Percentiles rank a stretch among this genome's conserved stretches.
Evolutionary conservation across 805 yeast species (phyloP).

Genomic region (Spathaspora hagerdaliae): DNA sequence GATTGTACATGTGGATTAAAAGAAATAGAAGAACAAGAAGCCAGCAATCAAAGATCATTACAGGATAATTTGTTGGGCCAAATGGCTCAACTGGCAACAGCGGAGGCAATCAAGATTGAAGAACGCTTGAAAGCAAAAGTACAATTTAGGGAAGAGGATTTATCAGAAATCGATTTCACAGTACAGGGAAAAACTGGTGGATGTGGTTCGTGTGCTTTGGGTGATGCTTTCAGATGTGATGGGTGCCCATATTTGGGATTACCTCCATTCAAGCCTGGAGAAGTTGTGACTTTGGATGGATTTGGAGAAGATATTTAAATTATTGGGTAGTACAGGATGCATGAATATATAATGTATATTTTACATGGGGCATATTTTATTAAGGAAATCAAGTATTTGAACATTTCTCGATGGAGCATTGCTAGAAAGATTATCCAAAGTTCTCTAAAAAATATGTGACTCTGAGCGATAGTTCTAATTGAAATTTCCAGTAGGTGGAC

Average conservation of each 20-base stretch:
- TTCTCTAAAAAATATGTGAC: too few species aligned
- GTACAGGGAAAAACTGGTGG: conserved; percentile 97
- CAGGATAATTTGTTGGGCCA: conserved; percentile 44
- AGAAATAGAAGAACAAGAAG: conserved; percentile 76
- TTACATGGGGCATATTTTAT: too few species aligned
- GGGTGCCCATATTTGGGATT: conserved; percentile 97
- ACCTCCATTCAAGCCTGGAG: conserved; percentile 98
- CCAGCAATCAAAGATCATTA: conserved; percentile 34
- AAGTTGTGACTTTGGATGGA: conserved; percentile 70
- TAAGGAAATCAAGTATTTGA: too few species aligned
- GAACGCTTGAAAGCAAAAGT: conserved; percentile 45
- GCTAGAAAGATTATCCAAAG: too few species aligned
- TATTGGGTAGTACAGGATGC: background rate
- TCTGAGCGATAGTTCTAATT: too few species aligned
- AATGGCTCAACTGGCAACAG: conserved; percentile 48
- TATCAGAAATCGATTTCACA: conserved; percentile 91
- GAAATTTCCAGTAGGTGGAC: too few species aligned
- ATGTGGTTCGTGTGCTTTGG: conserved; percentile 94
- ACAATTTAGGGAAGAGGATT: conserved; percentile 59
- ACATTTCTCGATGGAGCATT: too few species aligned
- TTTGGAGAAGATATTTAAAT: conserved; percentile 69
- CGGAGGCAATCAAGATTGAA: conserved; percentile 53
- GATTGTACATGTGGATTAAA: conserved; percentile 97
- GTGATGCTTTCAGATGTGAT: conserved; percentile 97
- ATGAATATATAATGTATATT: too few species aligned